phyloP scores from a whole-genome alignment of 2,329 filamentous ascomycete species.

The Periconia sp. region DNA sequence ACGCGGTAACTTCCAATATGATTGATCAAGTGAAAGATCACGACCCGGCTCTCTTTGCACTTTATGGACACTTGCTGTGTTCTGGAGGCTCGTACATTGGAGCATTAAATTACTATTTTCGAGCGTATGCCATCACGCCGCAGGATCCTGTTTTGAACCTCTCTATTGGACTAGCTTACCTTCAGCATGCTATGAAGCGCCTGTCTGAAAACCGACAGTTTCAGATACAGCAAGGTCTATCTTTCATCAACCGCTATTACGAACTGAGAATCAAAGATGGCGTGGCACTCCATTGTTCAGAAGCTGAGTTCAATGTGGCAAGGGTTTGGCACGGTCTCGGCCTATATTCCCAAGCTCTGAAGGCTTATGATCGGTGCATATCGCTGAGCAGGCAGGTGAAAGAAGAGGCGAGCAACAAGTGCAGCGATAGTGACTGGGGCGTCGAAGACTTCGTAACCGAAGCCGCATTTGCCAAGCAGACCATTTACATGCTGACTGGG shows the following conservation, averaged over 20 bases:
- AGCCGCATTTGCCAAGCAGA: constrained; percentile 76
- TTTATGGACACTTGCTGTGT: constrained; percentile 90
- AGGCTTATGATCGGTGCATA: constrained; percentile 71
- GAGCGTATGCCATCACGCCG: constrained; percentile 70
- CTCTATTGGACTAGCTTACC: constrained; percentile 75
- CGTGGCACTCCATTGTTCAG: constrained; percentile 62
- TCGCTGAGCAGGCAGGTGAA: constrained; percentile 54
- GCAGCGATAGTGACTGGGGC: constrained; percentile 43
- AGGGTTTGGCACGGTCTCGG: constrained; percentile 78
- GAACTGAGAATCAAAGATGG: constrained; percentile 58
- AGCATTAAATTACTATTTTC: constrained; percentile 86
- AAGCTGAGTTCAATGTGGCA: constrained; percentile 83
- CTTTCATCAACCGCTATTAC: constrained; percentile 80
- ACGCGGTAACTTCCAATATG: constrained; percentile 46
- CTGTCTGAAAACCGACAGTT: constrained; percentile 91
- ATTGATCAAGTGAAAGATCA: constrained; percentile 48
- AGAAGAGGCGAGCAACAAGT: constrained; percentile 19
- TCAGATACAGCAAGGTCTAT: constrained; percentile 81
- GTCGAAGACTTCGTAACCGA: constrained; percentile 69
- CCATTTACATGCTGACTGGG: constrained; percentile 68
- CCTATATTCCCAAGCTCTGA: constrained; percentile 72
- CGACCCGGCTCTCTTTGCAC: constrained; percentile 81
- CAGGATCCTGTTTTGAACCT: constrained; percentile 80
- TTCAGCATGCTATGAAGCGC: constrained; percentile 87
- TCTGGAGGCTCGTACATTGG: constrained; percentile 82